Evolutionary conservation across 2,329 filamentous ascomycete genomes (phyloP).

Genomic region (Hymenoscyphus fraxineus): DNA sequence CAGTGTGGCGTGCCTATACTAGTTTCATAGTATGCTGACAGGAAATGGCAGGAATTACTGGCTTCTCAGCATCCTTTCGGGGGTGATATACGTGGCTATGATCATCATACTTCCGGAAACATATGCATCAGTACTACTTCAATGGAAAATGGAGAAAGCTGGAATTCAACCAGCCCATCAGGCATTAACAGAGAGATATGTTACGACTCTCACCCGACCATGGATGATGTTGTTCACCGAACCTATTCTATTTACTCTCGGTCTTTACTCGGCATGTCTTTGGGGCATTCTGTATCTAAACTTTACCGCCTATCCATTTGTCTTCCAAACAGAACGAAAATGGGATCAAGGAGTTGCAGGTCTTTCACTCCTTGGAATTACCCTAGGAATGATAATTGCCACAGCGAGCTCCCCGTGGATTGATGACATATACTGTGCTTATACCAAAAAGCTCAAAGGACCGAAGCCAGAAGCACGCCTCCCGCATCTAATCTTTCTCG

Average conservation of each 20-base stretch:
- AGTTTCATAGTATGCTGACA: no score
- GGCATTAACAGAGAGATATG: constrained; percentile 37
- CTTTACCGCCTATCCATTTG: constrained; percentile 41
- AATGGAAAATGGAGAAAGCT: constrained; percentile 27
- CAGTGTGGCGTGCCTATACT: no score
- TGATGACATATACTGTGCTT: constrained; percentile 19
- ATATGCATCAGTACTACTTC: constrained; percentile 52
- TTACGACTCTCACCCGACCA: constrained; percentile 52
- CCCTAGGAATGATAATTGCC: constrained; percentile 59
- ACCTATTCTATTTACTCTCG: constrained; percentile 44
- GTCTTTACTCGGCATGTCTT: constrained; percentile 46
- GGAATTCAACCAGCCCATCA: constrained; percentile 34
- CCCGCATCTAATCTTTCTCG: constrained; percentile 68
- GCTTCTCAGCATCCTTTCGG: background rate
- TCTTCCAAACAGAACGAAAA: constrained; percentile 45
- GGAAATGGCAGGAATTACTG: background rate
- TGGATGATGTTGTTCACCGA: constrained; percentile 68
- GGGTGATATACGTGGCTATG: background rate
- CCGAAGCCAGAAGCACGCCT: constrained; percentile 84
- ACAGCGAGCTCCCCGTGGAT: background rate
- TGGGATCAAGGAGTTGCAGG: constrained; percentile 44
- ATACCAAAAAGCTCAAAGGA: constrained; percentile 40
- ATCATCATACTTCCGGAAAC: constrained; percentile 50
- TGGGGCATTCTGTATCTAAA: constrained; percentile 37
- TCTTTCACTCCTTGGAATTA: constrained; percentile 41